Conservation (phyloP, 768 basidiomycete species). For the Naganishia onofrii region DNA sequence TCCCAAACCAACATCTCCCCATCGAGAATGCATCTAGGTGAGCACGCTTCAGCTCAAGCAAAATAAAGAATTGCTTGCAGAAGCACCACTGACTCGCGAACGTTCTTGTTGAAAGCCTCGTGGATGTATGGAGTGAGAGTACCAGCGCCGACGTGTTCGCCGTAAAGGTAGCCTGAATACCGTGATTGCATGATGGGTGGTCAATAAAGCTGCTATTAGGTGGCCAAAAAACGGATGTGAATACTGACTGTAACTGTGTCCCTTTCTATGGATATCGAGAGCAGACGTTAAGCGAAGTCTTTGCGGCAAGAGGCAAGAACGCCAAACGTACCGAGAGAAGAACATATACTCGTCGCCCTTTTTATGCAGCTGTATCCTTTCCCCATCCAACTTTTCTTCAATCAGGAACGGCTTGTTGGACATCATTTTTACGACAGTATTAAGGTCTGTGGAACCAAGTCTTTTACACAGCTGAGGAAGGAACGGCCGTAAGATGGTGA, state of each 20-base stretch:
- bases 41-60: neutral
- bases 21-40: constrained; percentile 78
- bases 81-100: constrained; percentile 67
- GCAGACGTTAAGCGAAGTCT: no score
- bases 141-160: constrained; percentile 71
- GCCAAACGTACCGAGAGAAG: constrained; percentile 69
- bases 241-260: constrained; percentile 38
- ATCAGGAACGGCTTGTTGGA: constrained; percentile 74
- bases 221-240: neutral
- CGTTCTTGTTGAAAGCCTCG: constrained; percentile 67
- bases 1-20: constrained; percentile 99
- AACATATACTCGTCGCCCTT: constrained; percentile 87
- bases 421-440: constrained; percentile 82
- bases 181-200: neutral
- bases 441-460: constrained; percentile 68
- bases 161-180: constrained; percentile 67
- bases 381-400: constrained; percentile 97
- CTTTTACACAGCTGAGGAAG: constrained; percentile 94
- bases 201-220: neutral
- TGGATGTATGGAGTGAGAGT: constrained; percentile 86
- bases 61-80: neutral
- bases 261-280: neutral
- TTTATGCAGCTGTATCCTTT: constrained; percentile 93
- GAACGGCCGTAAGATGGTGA: constrained; percentile 80
- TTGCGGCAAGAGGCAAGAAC: neutral